These are phyloP conservation scores for Benincasa hispida DNA, from an alignment of 306 rosid species.

Conservation along the genomic window DNA sequence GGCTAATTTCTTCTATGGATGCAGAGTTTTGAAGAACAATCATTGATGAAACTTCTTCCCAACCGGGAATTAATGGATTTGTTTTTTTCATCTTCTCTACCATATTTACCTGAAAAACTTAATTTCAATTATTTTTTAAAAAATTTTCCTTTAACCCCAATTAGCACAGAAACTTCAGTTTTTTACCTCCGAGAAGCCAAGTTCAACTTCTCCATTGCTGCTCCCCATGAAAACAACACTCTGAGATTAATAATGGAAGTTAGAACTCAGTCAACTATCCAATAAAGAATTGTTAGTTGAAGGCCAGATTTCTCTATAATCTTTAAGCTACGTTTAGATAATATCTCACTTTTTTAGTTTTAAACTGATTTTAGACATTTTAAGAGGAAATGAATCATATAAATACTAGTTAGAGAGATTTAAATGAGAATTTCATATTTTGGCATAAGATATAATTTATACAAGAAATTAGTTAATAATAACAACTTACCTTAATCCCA, in stretches of 20 bases:
- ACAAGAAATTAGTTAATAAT: too few species aligned
- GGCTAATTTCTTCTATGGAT: not conserved
- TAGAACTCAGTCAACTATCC: too few species aligned
- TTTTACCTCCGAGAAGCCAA: constrained; percentile 1
- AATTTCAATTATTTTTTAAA: not conserved
- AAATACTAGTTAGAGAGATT: too few species aligned
- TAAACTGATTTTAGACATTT: not conserved
- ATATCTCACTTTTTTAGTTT: not conserved
- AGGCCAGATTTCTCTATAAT: not conserved
- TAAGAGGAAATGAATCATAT: too few species aligned
- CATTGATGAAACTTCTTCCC: too few species aligned
- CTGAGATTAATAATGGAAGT: not conserved
- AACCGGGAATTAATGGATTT: not conserved
- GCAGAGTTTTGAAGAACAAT: too few species aligned
- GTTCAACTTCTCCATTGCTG: constrained; percentile 9
- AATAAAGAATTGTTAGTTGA: too few species aligned
- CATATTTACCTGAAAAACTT: not conserved
- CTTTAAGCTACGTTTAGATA: too few species aligned
- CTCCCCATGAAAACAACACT: constrained; percentile 9
- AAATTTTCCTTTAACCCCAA: too few species aligned
- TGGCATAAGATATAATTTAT: not conserved
- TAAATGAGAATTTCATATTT: not conserved
- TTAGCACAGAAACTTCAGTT: too few species aligned
- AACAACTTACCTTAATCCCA: constrained; percentile 1
- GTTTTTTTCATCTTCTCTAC: not conserved